Percentiles rank a stretch among this genome's conserved stretches.
phyloP scores from a whole-genome alignment of 1,284 basidiomycete genomes.

The Waitea zeae region DNA sequence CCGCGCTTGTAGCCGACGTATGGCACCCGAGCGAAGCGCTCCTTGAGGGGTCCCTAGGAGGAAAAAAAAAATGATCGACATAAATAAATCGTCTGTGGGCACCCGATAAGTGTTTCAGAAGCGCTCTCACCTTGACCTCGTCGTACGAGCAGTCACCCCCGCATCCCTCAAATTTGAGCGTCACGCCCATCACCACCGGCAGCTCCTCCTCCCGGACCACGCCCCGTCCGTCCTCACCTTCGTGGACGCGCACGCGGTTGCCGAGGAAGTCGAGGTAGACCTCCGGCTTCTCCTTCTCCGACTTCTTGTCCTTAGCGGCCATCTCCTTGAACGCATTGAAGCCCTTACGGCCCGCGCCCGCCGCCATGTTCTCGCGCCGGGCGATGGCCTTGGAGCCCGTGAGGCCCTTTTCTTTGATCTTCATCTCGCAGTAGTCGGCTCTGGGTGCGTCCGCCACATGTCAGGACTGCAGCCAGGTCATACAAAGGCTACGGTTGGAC shows the following conservation, averaged over 20 bases:
- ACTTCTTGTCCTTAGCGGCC: constrained; percentile 24
- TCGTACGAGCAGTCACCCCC: constrained; percentile 47
- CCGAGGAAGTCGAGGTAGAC: constrained; percentile 59
- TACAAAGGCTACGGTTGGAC: constrained; percentile 11
- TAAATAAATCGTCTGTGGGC: constrained; percentile 7
- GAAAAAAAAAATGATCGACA: constrained; percentile 4
- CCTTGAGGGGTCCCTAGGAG: constrained; percentile 51
- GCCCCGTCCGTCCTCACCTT: constrained; percentile 47
- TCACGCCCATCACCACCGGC: constrained; percentile 53
- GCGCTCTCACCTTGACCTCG: constrained; percentile 45
- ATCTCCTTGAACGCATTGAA: constrained; percentile 90
- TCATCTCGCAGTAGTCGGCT: constrained; percentile 89
- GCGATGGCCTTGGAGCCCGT: constrained; percentile 44
- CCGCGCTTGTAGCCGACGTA: constrained; percentile 56
- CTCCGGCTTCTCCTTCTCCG: constrained; percentile 28
- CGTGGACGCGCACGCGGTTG: constrained; percentile 40
- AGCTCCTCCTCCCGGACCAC: constrained; percentile 55
- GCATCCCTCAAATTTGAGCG: constrained; percentile 61
- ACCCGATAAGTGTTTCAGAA: constrained; percentile 8
- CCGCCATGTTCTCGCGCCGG: constrained; percentile 25
- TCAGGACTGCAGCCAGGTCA: not conserved
- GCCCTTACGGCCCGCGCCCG: constrained; percentile 27
- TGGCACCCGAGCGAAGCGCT: constrained; percentile 59
- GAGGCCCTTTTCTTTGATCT: constrained; percentile 90
- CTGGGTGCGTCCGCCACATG: not conserved